These are phyloP conservation scores for Blakeslea trispora DNA, from an alignment of 371 early-diverging fungal species.

Conservation along the genomic window DNA sequence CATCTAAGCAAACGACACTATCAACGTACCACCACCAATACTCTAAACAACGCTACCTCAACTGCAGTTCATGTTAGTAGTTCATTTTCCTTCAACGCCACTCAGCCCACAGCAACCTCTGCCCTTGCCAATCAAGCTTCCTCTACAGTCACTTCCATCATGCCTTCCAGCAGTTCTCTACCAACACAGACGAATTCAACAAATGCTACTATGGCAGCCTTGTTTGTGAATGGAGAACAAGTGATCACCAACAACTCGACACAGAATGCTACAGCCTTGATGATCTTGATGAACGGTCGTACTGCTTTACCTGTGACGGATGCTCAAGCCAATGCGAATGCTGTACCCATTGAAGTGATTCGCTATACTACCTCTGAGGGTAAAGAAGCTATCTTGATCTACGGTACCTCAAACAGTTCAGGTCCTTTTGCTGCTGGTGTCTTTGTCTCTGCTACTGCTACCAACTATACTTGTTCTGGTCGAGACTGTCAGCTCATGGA, in stretches of 20 bases:
- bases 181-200: neutral
- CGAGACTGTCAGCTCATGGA: neutral
- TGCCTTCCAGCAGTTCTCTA: neutral
- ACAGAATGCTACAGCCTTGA: neutral
- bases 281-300: neutral
- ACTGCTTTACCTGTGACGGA: neutral
- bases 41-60: neutral
- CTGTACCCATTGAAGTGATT: neutral
- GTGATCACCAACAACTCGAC: neutral
- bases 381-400: conserved; percentile 10
- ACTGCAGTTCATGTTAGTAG: too few species aligned
- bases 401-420: neutral
- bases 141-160: neutral
- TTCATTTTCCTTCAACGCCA: too few species aligned
- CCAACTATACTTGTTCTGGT: conserved; percentile 12
- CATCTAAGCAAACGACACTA: conserved; percentile 5
- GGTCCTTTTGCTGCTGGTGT: conserved; percentile 7
- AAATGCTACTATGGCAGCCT: neutral
- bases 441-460: conserved; percentile 7
- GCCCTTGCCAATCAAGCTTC: neutral
- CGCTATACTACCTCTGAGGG: conserved; percentile 7
- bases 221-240: neutral
- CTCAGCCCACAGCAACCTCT: neutral
- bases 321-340: neutral
- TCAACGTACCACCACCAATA: neutral